A percentile compares a stretch with the other conserved stretches of the same genome.
Evolutionary conservation across 306 rosid species (phyloP).

Genomic region (Cicer bijugum): DNA sequence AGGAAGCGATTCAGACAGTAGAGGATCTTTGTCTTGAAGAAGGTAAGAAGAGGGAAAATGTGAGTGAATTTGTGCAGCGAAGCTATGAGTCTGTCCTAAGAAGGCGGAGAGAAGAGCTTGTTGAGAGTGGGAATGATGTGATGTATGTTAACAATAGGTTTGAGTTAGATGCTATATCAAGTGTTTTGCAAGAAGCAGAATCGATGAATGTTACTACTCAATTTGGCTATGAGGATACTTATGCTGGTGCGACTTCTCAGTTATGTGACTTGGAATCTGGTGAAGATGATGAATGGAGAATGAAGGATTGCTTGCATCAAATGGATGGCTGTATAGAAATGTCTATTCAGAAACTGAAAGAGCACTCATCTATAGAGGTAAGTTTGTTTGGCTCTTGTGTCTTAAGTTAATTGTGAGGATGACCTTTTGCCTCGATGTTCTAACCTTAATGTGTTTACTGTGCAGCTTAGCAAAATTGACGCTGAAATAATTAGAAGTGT

Average conservation of each 20-base stretch:
- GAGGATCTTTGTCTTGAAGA: conserved; percentile 90
- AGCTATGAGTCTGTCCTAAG: conserved; percentile 78
- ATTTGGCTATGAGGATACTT: conserved; percentile 71
- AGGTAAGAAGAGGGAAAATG: conserved; percentile 76
- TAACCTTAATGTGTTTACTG: conserved; percentile 46
- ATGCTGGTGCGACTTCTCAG: conserved; percentile 68
- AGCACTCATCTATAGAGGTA: conserved; percentile 83
- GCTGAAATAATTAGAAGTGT: conserved; percentile 75
- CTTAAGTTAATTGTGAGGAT: conserved; percentile 30
- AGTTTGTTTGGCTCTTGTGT: conserved; percentile 44
- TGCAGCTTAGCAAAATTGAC: conserved; percentile 91
- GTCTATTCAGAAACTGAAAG: conserved; percentile 88
- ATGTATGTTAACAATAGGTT: conserved; percentile 55
- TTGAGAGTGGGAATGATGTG: conserved; percentile 68
- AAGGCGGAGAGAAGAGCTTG: conserved; percentile 81
- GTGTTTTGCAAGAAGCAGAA: conserved; percentile 85
- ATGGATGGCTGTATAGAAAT: conserved; percentile 78
- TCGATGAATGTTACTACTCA: conserved; percentile 69
- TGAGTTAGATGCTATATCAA: conserved; percentile 76
- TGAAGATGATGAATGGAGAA: conserved; percentile 87
- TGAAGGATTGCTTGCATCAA: conserved; percentile 76
- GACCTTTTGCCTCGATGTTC: conserved; percentile 43
- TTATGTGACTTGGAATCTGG: conserved; percentile 86
- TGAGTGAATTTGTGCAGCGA: conserved; percentile 61
- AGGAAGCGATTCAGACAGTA: conserved; percentile 78